These are phyloP conservation scores for Polytrichum formosum DNA, from an alignment of 225 moss, liverwort and hornwort species.

Conservation along the genomic window DNA sequence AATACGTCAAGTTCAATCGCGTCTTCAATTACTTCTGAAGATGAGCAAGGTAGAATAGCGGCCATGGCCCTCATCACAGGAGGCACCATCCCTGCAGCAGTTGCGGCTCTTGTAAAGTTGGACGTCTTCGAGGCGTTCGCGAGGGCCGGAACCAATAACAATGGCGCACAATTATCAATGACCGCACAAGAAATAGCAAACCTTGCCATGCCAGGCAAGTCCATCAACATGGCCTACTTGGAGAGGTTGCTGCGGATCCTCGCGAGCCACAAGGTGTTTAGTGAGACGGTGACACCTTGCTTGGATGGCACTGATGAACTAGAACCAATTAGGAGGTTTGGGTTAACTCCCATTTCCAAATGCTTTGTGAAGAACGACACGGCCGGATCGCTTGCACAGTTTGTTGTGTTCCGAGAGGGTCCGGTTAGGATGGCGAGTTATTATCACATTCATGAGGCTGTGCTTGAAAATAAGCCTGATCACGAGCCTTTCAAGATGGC, in stretches of 20 bases:
- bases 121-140: constrained; percentile 14
- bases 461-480: not conserved
- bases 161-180: not conserved
- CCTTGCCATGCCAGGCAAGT: constrained; percentile 4
- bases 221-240: constrained; percentile 5
- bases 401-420: not conserved
- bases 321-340: not conserved
- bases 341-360: not conserved
- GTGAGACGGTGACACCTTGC: not conserved
- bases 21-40: no score
- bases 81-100: not conserved
- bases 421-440: not conserved
- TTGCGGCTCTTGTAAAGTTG: constrained; percentile 7
- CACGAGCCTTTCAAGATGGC: not conserved
- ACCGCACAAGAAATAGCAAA: constrained; percentile 14
- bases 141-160: not conserved
- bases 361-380: constrained; percentile 4
- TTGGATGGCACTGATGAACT: not conserved
- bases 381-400: not conserved
- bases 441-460: constrained; percentile 6
- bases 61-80: no score
- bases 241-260: constrained; percentile 7
- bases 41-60: no score
- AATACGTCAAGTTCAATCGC: no score
- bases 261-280: constrained; percentile 6